Evolutionary conservation across 257 asterid species (phyloP).

Genomic region (Primulina eburnea): DNA sequence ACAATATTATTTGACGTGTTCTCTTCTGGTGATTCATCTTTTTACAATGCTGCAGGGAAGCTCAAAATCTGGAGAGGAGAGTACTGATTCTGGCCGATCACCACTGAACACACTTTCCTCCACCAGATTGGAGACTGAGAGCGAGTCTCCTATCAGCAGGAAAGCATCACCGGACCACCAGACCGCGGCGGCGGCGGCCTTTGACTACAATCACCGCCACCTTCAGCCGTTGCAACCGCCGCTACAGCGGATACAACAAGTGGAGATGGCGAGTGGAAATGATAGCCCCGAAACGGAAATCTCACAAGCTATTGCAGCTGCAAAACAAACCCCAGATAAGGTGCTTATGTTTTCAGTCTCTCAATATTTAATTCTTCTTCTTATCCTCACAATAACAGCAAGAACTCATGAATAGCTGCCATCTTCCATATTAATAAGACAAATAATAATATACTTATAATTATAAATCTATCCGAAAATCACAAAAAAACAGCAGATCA

Average conservation of each 20-base stretch:
- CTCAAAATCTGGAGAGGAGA: conserved; percentile 81
- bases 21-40: conserved; percentile 19
- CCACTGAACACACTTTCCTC: conserved; percentile 54
- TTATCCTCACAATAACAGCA: conserved; percentile 23
- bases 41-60: conserved; percentile 46
- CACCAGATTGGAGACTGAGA: conserved; percentile 48
- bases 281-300: conserved; percentile 36
- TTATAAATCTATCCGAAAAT: conserved; percentile 3
- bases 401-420: conserved; percentile 34
- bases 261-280: conserved; percentile 46
- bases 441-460: not conserved
- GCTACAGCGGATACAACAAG: conserved; percentile 28
- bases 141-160: conserved; percentile 68
- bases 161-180: conserved; percentile 37
- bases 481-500: conserved; percentile 35
- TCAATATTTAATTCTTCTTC: not conserved
- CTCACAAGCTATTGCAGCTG: conserved; percentile 36
- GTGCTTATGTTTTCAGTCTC: conserved; percentile 24
- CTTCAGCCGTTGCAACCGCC: conserved; percentile 41
- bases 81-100: conserved; percentile 62
- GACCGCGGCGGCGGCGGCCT: conserved; percentile 9
- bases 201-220: conserved; percentile 30
- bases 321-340: conserved; percentile 58
- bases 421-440: conserved; percentile 22
- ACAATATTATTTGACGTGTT: conserved; percentile 23